Base-by-base conservation (phyloP, 176 grass and related monocot species). In the Tillandsia fasciculata region DNA sequence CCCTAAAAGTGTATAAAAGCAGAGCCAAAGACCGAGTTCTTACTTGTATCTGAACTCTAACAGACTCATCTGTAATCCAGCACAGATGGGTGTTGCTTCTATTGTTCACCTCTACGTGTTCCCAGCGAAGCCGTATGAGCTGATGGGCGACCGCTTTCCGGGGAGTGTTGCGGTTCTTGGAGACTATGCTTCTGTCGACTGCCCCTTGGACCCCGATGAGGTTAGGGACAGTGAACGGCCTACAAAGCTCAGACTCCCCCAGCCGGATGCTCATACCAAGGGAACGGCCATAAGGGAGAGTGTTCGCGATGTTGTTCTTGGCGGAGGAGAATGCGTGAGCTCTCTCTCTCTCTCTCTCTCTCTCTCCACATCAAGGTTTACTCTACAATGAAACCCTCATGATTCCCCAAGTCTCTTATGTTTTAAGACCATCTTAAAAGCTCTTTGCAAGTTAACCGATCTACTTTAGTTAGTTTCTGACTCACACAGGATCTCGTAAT, bases 271-370 rank as follows among this genome's bases (percentile, higher is more conserved):
- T 74, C 29, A 50, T 52, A 48, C 74, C 58, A 86, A 74, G 73
- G 79, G 75, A 23, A 96, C 87, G 52, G 77, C 70, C 26, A 91
- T 96, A 77, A 86, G 83, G 80, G 88, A 96, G 63, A 96, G 92
- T 0, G 81, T 96, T 10, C 69, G 88, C 2, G 92, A 96, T 72
- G 88, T 96, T n/a, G 74, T 91, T 68, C 73, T 91, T 49, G 92
- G 92, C 63, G 92, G 92, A 18, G 92, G 92, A 51, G 92, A 87
- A 91, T 91, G 87, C 53, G 92, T 96, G 89, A 87, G 86, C 14
- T 29, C 51, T 69, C 27, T n/a, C n/a, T 48, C n/a, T 12, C 63
- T 18, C n/a, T n/a, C n/a, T n/a, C 64, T 52, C 29, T 28, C 50
- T 52, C 15, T 50, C 29, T 17, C 22, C 5, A 48, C 10, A 18